Percentiles rank a stretch among this genome's conserved stretches.
Conservation (phyloP, 2,329 filamentous ascomycete genomes). For the Torrubiella hemipterigena region DNA sequence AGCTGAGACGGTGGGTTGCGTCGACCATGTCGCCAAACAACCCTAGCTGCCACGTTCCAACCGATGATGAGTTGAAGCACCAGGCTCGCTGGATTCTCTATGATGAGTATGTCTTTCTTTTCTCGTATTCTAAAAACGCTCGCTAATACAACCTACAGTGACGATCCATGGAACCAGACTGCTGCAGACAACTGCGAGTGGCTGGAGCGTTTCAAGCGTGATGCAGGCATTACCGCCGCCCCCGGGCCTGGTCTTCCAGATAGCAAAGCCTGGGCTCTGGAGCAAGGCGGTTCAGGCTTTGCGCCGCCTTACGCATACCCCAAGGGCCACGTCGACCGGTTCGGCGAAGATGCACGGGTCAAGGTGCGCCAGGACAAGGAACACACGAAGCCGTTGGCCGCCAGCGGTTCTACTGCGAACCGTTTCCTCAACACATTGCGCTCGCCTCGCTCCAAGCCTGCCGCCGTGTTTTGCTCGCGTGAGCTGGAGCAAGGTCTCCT, state of each 20-base stretch:
- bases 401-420: slow-evolving; percentile 32
- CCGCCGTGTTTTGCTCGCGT: slow-evolving; percentile 43
- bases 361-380: slow-evolving; percentile 21
- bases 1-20: slow-evolving; percentile 39
- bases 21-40: slow-evolving; percentile 47
- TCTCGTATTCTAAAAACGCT: neutral
- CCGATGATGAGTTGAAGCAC: slow-evolving; percentile 50
- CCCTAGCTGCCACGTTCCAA: slow-evolving; percentile 44
- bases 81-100: slow-evolving; percentile 53
- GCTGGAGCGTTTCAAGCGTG: slow-evolving; percentile 50
- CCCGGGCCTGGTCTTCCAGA: slow-evolving; percentile 37
- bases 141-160: slow-evolving; percentile 23
- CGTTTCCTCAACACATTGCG: slow-evolving; percentile 33
- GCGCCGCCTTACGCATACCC: slow-evolving; percentile 41
- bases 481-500: slow-evolving; percentile 44
- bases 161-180: slow-evolving; percentile 54
- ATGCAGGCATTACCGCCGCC: slow-evolving; percentile 37
- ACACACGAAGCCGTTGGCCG: slow-evolving; percentile 27
- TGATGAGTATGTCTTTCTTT: slow-evolving; percentile 36
- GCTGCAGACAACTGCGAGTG: slow-evolving; percentile 52
- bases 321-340: slow-evolving; percentile 22
- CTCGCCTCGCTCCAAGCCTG: slow-evolving; percentile 31
- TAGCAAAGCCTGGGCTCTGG: slow-evolving; percentile 29
- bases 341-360: slow-evolving; percentile 19
- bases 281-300: slow-evolving; percentile 42